Conservation (phyloP, 805 yeast species). For the Pichia sporocuriosa region DNA sequence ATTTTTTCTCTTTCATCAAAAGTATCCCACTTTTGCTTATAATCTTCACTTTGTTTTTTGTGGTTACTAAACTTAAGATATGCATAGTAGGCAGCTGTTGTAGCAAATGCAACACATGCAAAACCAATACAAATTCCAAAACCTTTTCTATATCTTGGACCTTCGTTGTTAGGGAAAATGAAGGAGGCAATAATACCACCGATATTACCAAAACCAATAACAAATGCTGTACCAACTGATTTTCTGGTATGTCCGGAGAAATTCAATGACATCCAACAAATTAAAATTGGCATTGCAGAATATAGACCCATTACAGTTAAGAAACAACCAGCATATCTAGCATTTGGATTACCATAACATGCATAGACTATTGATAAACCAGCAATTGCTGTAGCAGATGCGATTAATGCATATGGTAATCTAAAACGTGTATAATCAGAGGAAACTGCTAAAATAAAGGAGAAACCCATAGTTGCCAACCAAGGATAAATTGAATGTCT, state of each 20-base stretch:
- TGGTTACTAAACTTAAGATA: constrained; percentile 29
- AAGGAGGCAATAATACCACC: constrained; percentile 66
- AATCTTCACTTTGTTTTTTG: constrained; percentile 29
- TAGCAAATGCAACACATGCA: constrained; percentile 34
- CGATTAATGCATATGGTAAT: constrained; percentile 35
- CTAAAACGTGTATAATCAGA: constrained; percentile 52
- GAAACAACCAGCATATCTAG: constrained; percentile 62
- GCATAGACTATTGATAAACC: constrained; percentile 56
- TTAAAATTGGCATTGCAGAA: constrained; percentile 57
- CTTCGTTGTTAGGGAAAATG: constrained; percentile 46
- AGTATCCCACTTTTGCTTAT: constrained; percentile 24
- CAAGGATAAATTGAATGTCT: constrained; percentile 82
- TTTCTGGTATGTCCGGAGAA: constrained; percentile 59
- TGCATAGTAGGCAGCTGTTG: constrained; percentile 28
- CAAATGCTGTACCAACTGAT: constrained; percentile 42
- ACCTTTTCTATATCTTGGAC: constrained; percentile 55
- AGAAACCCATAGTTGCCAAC: constrained; percentile 64
- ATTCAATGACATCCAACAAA: constrained; percentile 63
- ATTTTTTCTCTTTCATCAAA: constrained; percentile 25
- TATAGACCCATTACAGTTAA: constrained; percentile 53
- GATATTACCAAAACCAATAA: constrained; percentile 67
- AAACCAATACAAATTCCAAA: constrained; percentile 44
- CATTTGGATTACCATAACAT: constrained; percentile 28
- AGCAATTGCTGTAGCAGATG: constrained; percentile 34
- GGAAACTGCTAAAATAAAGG: constrained; percentile 49